Evolutionary conservation across 495 filamentous ascomycete species (phyloP).

Genomic region (Penicillium daleae): DNA sequence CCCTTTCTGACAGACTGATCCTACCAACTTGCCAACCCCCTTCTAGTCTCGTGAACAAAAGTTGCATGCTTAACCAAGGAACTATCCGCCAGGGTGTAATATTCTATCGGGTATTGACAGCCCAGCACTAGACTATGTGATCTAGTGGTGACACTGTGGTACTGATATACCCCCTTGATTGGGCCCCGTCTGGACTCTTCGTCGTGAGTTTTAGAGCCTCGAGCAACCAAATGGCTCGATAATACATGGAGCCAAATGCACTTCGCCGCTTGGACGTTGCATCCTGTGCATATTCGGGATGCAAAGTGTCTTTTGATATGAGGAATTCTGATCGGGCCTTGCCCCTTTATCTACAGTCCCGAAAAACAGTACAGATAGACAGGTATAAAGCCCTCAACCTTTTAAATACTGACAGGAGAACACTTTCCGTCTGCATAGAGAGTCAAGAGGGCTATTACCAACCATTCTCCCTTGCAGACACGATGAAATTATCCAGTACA

Average conservation of each 20-base stretch:
- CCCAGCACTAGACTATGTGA: neutral
- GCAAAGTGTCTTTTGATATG: neutral
- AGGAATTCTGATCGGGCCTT: neutral
- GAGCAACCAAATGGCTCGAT: neutral
- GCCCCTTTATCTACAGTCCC: neutral
- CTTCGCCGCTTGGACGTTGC: constrained; percentile 7
- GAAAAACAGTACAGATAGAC: neutral
- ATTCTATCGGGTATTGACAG: constrained; percentile 3
- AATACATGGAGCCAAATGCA: neutral
- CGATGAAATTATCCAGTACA: constrained; percentile 15
- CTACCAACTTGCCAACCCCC: neutral
- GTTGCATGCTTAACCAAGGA: constrained; percentile 7
- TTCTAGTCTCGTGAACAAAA: neutral
- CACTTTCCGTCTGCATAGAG: neutral
- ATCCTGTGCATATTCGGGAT: constrained; percentile 1
- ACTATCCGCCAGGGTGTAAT: constrained; percentile 3
- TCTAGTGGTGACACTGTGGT: constrained; percentile 10
- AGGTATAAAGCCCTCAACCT: neutral
- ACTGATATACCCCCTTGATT: constrained; percentile 21
- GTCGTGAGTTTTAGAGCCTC: neutral
- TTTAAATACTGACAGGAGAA: neutral
- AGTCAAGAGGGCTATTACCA: neutral
- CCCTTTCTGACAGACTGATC: neutral
- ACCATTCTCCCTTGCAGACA: constrained; percentile 1
- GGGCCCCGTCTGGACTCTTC: neutral